These are phyloP conservation scores for Lithocarpus polystachyus DNA, from an alignment of 306 rosid species.

Conservation along the genomic window DNA sequence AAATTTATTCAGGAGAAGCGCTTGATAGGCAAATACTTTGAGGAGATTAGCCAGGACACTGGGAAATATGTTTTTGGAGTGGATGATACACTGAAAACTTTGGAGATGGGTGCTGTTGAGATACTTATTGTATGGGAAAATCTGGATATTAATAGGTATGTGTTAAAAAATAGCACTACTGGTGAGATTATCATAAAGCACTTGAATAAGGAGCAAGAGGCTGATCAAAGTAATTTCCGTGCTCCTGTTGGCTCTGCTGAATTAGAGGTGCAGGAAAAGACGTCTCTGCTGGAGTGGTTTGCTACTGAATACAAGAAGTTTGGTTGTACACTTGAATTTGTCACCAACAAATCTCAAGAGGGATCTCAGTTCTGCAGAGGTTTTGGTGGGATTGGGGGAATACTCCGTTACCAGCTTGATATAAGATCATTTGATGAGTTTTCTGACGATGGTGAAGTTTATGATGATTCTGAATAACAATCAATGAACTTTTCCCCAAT, in stretches of 20 bases:
- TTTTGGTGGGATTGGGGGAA: constrained; percentile 89
- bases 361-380: constrained; percentile 94
- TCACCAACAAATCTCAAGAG: constrained; percentile 88
- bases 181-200: constrained; percentile 66
- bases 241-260: constrained; percentile 29
- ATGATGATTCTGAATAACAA: constrained; percentile 61
- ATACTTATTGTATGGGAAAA: constrained; percentile 83
- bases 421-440: constrained; percentile 74
- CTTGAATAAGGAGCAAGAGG: constrained; percentile 69
- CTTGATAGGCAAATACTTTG: constrained; percentile 79
- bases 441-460: constrained; percentile 63
- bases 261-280: constrained; percentile 80
- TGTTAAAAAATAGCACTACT: constrained; percentile 46
- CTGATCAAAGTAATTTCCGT: constrained; percentile 58
- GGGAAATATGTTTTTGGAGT: constrained; percentile 88
- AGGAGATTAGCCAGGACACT: constrained; percentile 91
- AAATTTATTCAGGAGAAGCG: constrained; percentile 87
- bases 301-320: constrained; percentile 73
- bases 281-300: constrained; percentile 83
- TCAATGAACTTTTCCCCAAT: constrained; percentile 33
- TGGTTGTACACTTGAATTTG: constrained; percentile 82
- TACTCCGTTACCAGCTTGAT: constrained; percentile 91
- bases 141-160: constrained; percentile 70
- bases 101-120: constrained; percentile 94
- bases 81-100: constrained; percentile 80